Evolutionary conservation across 257 asterid species (phyloP).

Genomic region (Anisodus tanguticus): DNA sequence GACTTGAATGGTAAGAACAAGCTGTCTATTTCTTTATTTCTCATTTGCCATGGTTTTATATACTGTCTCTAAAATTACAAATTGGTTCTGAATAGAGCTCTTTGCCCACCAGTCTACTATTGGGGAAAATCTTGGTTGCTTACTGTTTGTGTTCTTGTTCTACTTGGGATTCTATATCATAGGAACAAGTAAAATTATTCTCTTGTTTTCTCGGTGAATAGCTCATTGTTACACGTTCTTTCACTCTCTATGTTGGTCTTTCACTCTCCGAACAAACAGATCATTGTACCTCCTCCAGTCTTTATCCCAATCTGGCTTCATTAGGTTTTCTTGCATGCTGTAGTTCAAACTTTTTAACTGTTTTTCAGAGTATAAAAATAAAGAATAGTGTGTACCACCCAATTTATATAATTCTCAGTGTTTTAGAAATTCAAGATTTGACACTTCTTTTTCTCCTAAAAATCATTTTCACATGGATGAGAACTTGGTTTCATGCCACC

Average conservation of each 20-base stretch:
- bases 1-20: conserved; percentile 65
- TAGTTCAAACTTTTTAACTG: not conserved
- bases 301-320: not conserved
- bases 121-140: conserved; percentile 2
- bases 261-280: not conserved
- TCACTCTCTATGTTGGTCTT: conserved; percentile 11
- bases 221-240: not conserved
- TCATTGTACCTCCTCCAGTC: not conserved
- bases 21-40: not conserved
- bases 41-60: not conserved
- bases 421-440: not conserved
- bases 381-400: not conserved
- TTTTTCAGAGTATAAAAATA: not conserved
- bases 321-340: conserved; percentile 13
- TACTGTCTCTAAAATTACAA: conserved; percentile 12
- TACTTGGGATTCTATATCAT: not conserved
- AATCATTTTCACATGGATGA: not conserved
- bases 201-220: not conserved
- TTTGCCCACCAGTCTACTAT: not conserved
- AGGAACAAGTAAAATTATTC: not conserved
- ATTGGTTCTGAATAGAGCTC: not conserved
- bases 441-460: not conserved
- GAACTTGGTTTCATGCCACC: not conserved
- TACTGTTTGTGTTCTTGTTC: not conserved
- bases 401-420: not conserved